Evolutionary conservation across 2,329 filamentous ascomycete genomes (phyloP).

Genomic region (Fusarium sp.): DNA sequence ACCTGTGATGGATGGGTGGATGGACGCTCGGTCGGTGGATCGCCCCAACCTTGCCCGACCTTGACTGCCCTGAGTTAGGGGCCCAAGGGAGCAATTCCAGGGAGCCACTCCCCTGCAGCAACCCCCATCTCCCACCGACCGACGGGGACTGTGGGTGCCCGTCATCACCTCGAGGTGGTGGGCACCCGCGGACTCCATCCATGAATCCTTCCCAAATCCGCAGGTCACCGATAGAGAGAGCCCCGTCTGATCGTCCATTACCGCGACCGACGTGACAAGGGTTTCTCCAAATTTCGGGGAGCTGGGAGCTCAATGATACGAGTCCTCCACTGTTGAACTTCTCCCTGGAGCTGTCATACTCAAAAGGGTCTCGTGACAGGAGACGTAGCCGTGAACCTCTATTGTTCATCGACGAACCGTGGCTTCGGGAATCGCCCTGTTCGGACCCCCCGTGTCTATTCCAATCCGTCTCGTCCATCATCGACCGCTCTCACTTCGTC

Average conservation of each 20-base stretch:
- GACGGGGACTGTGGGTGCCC: slow-evolving; percentile 1
- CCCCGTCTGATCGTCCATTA: slow-evolving; percentile 32
- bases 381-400: slow-evolving; percentile 6
- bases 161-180: background rate
- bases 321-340: background rate
- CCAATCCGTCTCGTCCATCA: background rate
- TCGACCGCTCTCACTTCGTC: slow-evolving; percentile 29
- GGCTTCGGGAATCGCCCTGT: background rate
- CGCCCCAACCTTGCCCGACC: background rate
- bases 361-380: slow-evolving; percentile 21
- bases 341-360: background rate
- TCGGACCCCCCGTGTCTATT: background rate
- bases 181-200: background rate
- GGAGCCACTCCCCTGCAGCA: slow-evolving; percentile 25
- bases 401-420: background rate
- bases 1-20: slow-evolving; percentile 1
- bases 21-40: slow-evolving; percentile 13
- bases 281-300: slow-evolving; percentile 36
- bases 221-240: slow-evolving; percentile 21
- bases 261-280: slow-evolving; percentile 37
- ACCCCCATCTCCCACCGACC: slow-evolving; percentile 7
- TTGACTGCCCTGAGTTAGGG: slow-evolving; percentile 5
- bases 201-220: slow-evolving; percentile 26
- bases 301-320: slow-evolving; percentile 2
- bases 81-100: slow-evolving; percentile 17